These are phyloP conservation scores for Fraxinus dipetala DNA, from an alignment of 305 asterid species.

Conservation along the genomic window DNA sequence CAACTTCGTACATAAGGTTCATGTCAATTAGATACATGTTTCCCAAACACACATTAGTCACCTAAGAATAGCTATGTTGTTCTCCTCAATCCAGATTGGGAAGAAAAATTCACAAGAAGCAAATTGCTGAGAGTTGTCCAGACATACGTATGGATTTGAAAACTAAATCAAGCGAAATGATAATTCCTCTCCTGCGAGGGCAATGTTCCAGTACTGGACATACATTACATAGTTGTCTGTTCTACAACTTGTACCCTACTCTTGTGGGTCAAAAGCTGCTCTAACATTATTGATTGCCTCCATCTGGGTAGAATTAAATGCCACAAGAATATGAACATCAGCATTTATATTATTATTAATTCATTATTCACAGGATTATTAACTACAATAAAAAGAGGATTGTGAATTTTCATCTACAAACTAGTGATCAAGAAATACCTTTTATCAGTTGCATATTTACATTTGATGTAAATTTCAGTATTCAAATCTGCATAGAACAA, in stretches of 20 bases:
- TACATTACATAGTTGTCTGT: neutral
- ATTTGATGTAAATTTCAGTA: neutral
- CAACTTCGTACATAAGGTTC: no score
- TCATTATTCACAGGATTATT: neutral
- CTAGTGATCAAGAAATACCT: neutral
- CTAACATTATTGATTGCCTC: neutral
- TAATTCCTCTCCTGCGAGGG: neutral
- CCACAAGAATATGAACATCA: neutral
- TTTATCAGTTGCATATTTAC: neutral
- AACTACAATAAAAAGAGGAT: neutral
- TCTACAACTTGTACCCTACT: neutral
- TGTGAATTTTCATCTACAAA: neutral
- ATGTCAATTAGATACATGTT: no score
- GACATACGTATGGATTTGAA: neutral
- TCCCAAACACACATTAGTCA: no score
- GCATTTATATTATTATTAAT: neutral
- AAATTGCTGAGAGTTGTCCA: neutral
- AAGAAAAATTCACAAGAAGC: neutral
- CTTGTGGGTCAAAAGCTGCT: neutral
- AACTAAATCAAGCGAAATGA: neutral
- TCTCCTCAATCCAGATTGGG: neutral
- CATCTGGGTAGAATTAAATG: neutral
- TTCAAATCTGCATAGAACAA: neutral
- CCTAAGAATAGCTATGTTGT: neutral
- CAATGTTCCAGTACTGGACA: neutral